phyloP scores from a whole-genome alignment of 768 basidiomycete species.

The Daedaleopsis nitida region DNA sequence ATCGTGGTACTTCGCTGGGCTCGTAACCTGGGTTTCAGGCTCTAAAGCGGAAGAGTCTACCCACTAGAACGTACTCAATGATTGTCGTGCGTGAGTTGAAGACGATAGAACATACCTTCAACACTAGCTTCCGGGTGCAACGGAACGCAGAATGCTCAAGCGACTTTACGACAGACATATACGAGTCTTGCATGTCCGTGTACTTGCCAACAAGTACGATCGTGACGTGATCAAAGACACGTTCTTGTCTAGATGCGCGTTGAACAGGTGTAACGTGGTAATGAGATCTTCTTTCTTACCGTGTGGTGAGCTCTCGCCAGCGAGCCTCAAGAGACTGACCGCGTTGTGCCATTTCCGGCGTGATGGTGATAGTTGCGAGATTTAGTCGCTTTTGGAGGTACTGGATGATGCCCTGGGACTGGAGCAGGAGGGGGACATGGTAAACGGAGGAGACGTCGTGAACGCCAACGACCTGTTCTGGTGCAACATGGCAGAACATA shows the following conservation, averaged over 20 bases:
- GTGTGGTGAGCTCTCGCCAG: slow-evolving; percentile 84
- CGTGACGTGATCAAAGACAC: slow-evolving; percentile 84
- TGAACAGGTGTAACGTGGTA: neutral
- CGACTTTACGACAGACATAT: slow-evolving; percentile 97
- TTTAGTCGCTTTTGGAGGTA: slow-evolving; percentile 85
- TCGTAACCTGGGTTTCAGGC: slow-evolving; percentile 70
- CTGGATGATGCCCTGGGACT: slow-evolving; percentile 88
- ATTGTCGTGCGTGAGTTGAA: neutral
- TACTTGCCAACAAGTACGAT: slow-evolving; percentile 98
- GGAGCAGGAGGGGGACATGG: slow-evolving; percentile 91
- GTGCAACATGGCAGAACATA: slow-evolving; percentile 97
- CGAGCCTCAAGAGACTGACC: slow-evolving; percentile 67
- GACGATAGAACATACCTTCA: slow-evolving; percentile 59
- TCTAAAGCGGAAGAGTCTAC: slow-evolving; percentile 95
- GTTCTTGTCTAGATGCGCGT: slow-evolving; percentile 71
- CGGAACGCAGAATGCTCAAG: slow-evolving; percentile 96
- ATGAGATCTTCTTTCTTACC: slow-evolving; percentile 43
- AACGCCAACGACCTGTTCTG: slow-evolving; percentile 90
- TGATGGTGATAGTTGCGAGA: slow-evolving; percentile 57
- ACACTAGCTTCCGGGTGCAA: slow-evolving; percentile 77
- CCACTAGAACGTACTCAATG: slow-evolving; percentile 59
- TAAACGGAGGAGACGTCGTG: slow-evolving; percentile 97
- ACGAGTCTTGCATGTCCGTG: slow-evolving; percentile 94
- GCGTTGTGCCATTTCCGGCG: slow-evolving; percentile 55
- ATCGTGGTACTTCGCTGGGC: slow-evolving; percentile 90